phyloP scores from a whole-genome alignment of 1,284 basidiomycete genomes.

The Rhodotorula sp. region DNA sequence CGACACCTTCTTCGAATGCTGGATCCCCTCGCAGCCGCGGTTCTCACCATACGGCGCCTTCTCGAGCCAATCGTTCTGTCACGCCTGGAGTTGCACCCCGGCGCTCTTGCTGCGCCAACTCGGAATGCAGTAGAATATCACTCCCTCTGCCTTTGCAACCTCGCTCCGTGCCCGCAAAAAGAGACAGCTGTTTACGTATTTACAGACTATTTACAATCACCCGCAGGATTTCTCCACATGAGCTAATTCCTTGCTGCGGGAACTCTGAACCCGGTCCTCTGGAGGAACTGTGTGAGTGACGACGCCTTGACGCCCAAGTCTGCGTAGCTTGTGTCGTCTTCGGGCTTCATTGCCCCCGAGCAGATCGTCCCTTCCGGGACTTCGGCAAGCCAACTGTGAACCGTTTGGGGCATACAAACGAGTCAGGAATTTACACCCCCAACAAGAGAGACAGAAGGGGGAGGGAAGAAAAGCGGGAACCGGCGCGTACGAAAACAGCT shows the following conservation, averaged over 20 bases:
- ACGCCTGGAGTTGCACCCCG: slow-evolving; percentile 41
- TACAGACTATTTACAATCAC: too few species aligned
- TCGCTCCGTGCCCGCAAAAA: too few species aligned
- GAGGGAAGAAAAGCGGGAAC: neutral
- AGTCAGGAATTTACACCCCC: neutral
- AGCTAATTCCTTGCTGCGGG: neutral
- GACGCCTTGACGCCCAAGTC: slow-evolving; percentile 19
- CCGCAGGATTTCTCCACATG: too few species aligned
- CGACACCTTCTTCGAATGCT: slow-evolving; percentile 41
- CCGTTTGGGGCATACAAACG: neutral
- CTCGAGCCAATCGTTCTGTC: slow-evolving; percentile 38
- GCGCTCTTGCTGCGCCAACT: slow-evolving; percentile 29
- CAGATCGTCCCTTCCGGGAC: neutral
- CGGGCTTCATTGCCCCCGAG: slow-evolving; percentile 1
- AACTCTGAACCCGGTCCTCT: slow-evolving; percentile 10
- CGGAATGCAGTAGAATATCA: slow-evolving; percentile 22
- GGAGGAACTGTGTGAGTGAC: neutral
- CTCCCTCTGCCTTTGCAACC: too few species aligned
- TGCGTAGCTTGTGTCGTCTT: slow-evolving; percentile 1
- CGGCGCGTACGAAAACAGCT: slow-evolving; percentile 2
- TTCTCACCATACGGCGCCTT: slow-evolving; percentile 40
- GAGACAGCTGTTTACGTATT: too few species aligned
- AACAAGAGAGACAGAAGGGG: rapidly evolving
- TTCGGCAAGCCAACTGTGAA: neutral
- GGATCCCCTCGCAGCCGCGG: slow-evolving; percentile 34